phyloP scores from a whole-genome alignment of 768 basidiomycete species.

The Dacryopinax primogenitus region DNA sequence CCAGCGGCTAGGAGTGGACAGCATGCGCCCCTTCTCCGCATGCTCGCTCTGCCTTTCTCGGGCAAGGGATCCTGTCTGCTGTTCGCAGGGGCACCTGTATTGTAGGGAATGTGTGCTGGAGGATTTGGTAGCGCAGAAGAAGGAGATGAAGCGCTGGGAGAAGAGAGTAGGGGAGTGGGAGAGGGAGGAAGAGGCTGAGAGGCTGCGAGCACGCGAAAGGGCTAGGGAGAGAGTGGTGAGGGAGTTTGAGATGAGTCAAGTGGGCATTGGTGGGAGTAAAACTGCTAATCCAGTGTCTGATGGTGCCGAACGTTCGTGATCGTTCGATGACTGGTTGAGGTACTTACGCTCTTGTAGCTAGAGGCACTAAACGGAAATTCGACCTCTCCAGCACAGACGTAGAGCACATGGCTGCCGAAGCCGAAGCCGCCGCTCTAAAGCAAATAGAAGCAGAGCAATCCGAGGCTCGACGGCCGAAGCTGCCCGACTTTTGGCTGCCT shows the following conservation, averaged over 20 bases:
- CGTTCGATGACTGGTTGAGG: not conserved
- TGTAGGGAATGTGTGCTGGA: conserved; percentile 91
- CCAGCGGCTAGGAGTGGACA: conserved; percentile 78
- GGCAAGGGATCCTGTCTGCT: conserved; percentile 73
- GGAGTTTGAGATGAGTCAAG: conserved; percentile 82
- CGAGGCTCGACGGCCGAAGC: conserved; percentile 69
- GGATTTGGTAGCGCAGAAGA: conserved; percentile 77
- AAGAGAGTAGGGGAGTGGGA: conserved; percentile 58
- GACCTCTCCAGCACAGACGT: conserved; percentile 63
- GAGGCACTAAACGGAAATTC: conserved; percentile 72
- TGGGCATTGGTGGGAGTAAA: conserved; percentile 46
- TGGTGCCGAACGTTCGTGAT: not conserved
- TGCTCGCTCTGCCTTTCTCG: conserved; percentile 78
- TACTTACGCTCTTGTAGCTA: conserved; percentile 33
- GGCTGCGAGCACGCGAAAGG: conserved; percentile 47
- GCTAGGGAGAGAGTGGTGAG: conserved; percentile 78
- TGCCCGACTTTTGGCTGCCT: conserved; percentile 96
- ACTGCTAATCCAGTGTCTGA: conserved; percentile 23
- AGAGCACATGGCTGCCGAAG: conserved; percentile 58
- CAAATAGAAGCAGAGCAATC: conserved; percentile 57
- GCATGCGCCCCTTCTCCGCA: conserved; percentile 82
- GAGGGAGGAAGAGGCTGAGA: conserved; percentile 70
- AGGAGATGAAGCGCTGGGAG: conserved; percentile 86
- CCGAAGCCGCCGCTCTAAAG: conserved; percentile 75
- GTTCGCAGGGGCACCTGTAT: conserved; percentile 77